Conservation (phyloP, 2,329 filamentous ascomycete genomes). For the Periconia sp. region DNA sequence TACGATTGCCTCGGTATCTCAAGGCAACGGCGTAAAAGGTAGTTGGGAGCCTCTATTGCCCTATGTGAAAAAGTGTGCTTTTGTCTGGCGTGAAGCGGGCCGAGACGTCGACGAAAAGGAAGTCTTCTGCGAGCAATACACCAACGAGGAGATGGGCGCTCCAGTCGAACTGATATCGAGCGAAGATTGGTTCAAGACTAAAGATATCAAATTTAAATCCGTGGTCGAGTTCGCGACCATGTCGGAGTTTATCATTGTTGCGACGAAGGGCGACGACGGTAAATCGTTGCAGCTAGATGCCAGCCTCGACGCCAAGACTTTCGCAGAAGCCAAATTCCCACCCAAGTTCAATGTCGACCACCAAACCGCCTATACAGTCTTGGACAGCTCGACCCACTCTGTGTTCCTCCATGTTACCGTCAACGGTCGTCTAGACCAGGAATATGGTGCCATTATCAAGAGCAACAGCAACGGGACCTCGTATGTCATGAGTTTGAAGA, state of each 20-base stretch:
- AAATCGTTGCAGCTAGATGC: conserved; percentile 77
- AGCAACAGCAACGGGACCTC: conserved; percentile 98
- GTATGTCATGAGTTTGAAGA: conserved; percentile 81
- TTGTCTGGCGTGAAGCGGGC: conserved; percentile 71
- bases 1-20: conserved; percentile 75
- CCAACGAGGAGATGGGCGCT: conserved; percentile 67
- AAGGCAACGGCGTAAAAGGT: conserved; percentile 71
- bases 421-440: conserved; percentile 66
- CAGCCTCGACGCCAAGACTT: conserved; percentile 82
- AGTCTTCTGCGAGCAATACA: conserved; percentile 68
- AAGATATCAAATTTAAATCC: conserved; percentile 68
- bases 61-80: conserved; percentile 83
- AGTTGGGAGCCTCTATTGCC: conserved; percentile 75
- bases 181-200: conserved; percentile 76
- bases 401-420: conserved; percentile 93
- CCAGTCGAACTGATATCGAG: conserved; percentile 76
- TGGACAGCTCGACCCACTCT: conserved; percentile 93
- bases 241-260: conserved; percentile 95
- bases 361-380: conserved; percentile 85
- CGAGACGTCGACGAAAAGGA: conserved; percentile 65
- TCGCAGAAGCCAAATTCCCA: conserved; percentile 85
- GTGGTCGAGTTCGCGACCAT: conserved; percentile 90
- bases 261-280: conserved; percentile 69
- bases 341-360: conserved; percentile 79
- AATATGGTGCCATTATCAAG: conserved; percentile 90